Evolutionary conservation across 2,329 filamentous ascomycete genomes (phyloP).

Genomic region (Penicillium sp.): DNA sequence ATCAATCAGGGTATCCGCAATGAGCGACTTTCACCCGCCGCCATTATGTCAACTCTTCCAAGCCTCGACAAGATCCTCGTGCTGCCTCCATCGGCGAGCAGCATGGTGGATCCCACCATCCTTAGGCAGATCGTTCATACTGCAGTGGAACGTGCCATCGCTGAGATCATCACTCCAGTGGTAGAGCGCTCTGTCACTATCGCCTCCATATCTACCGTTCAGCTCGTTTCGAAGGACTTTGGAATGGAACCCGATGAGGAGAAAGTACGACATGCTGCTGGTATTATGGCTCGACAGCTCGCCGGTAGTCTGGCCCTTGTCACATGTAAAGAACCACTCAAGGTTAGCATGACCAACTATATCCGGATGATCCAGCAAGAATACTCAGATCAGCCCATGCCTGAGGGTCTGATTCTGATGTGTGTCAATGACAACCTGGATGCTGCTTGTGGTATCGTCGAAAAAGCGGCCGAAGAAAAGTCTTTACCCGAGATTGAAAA

Average conservation of each 20-base stretch:
- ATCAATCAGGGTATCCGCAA: conserved; percentile 66
- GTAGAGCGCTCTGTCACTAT: conserved; percentile 98
- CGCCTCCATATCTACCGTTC: conserved; percentile 90
- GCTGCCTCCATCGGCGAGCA: conserved; percentile 73
- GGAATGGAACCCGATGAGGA: conserved; percentile 88
- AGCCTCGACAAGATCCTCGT: conserved; percentile 76
- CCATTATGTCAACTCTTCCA: conserved; percentile 75
- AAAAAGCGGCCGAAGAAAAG: conserved; percentile 91
- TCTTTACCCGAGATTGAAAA: conserved; percentile 93
- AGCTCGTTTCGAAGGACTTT: conserved; percentile 96
- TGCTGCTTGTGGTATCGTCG: conserved; percentile 86
- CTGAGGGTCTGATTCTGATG: conserved; percentile 95
- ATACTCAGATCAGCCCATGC: conserved; percentile 67
- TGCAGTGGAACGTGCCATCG: conserved; percentile 83
- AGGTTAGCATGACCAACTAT: conserved; percentile 96
- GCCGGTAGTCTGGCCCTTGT: conserved; percentile 91
- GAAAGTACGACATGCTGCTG: conserved; percentile 77
- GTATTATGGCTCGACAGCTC: conserved; percentile 92
- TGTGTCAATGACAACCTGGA: conserved; percentile 98
- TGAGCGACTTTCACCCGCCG: conserved; percentile 71
- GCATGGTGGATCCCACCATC: conserved; percentile 68
- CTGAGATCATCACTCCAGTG: conserved; percentile 95
- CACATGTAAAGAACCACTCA: conserved; percentile 95
- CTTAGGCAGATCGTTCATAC: conserved; percentile 72
- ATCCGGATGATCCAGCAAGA: conserved; percentile 77